Evolutionary conservation across 257 asterid species (phyloP).

Genomic region (Solanum sitiens): DNA sequence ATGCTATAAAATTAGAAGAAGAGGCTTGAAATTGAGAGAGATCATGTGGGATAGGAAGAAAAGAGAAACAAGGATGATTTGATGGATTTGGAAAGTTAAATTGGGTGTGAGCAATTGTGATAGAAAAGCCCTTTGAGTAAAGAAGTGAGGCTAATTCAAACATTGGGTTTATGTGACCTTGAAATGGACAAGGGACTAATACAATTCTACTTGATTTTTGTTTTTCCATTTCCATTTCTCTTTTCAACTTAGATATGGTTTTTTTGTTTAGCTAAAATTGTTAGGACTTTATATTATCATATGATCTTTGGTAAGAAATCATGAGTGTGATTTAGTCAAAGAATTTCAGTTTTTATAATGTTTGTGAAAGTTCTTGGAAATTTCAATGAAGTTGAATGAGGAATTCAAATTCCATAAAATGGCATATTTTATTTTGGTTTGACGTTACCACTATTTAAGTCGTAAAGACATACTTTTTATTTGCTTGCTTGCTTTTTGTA

Average conservation of each 20-base stretch:
- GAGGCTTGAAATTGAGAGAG: neutral
- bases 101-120: conserved; percentile 1
- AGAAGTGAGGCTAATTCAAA: conserved; percentile 9
- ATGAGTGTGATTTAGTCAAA: neutral
- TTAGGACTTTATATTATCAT: neutral
- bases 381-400: neutral
- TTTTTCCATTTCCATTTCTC: neutral
- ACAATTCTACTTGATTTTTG: neutral
- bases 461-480: too few relatives aligned
- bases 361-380: neutral
- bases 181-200: neutral
- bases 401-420: neutral
- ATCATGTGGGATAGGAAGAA: neutral
- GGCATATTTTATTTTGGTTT: neutral
- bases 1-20: neutral
- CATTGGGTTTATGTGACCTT: conserved; percentile 18
- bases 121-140: conserved; percentile 8
- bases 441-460: neutral
- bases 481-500: too few relatives aligned
- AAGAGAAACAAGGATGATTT: neutral
- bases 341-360: neutral
- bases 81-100: conserved; percentile 4
- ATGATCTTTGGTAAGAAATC: neutral
- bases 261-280: neutral
- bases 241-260: neutral